Evolutionary conservation across 306 rosid species (phyloP).

Genomic region (Vigna nakashimae): DNA sequence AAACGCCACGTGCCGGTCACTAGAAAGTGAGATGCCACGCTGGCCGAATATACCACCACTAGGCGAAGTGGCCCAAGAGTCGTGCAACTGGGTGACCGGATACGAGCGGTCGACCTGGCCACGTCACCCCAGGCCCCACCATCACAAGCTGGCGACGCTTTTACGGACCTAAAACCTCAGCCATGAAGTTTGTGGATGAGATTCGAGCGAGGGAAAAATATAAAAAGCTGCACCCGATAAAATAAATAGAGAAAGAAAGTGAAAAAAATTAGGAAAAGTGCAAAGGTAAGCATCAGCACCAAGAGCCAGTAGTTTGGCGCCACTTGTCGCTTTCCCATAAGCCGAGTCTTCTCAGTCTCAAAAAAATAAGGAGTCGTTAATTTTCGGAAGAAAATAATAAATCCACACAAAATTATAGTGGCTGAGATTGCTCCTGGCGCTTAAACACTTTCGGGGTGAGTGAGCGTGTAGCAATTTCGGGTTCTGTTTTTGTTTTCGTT

Average conservation of each 20-base stretch:
- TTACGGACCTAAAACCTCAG: conserved; percentile 51
- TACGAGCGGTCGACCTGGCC: conserved; percentile 38
- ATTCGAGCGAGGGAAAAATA: conserved; percentile 33
- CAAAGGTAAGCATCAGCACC: conserved; percentile 45
- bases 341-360: conserved; percentile 48
- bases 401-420: conserved; percentile 70
- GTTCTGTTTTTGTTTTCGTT: conserved; percentile 33
- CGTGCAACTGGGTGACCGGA: conserved; percentile 42
- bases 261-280: conserved; percentile 57
- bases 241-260: conserved; percentile 18
- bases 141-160: conserved; percentile 66
- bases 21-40: conserved; percentile 9
- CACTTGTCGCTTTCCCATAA: conserved; percentile 57
- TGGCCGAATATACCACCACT: conserved; percentile 29
- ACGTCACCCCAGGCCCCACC: conserved; percentile 50
- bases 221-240: neutral
- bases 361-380: conserved; percentile 45
- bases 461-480: conserved; percentile 8
- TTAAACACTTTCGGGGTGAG: conserved; percentile 28
- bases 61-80: neutral
- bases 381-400: conserved; percentile 37
- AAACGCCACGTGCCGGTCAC: conserved; percentile 42
- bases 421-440: conserved; percentile 77
- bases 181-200: conserved; percentile 74
- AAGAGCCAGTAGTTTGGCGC: conserved; percentile 47